phyloP scores from a whole-genome alignment of 768 basidiomycete species.

The Coprinellus micaceus region DNA sequence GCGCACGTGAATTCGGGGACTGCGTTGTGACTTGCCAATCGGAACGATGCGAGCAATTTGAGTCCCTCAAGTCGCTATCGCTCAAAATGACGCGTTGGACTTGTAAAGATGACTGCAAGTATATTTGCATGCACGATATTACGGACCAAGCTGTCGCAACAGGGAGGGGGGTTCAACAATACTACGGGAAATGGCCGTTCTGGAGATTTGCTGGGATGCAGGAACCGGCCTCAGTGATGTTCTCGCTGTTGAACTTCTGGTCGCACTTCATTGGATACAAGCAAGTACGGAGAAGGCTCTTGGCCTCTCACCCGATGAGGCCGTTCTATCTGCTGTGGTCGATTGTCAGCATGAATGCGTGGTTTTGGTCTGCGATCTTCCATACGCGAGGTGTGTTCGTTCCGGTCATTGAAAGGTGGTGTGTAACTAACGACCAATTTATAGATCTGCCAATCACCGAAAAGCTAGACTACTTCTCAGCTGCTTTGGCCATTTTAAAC shows the following conservation, averaged over 20 bases:
- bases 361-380: constrained; percentile 90
- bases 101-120: constrained; percentile 85
- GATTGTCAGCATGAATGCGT: constrained; percentile 76
- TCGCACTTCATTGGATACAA: constrained; percentile 62
- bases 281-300: constrained; percentile 44
- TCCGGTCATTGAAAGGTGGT: not conserved
- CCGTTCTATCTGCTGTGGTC: constrained; percentile 65
- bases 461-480: constrained; percentile 93
- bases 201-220: constrained; percentile 85
- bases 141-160: constrained; percentile 51
- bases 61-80: constrained; percentile 40
- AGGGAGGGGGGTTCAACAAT: constrained; percentile 61
- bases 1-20: constrained; percentile 45
- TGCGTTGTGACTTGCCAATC: constrained; percentile 48
- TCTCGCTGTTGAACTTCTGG: constrained; percentile 84
- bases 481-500: constrained; percentile 78
- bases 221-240: constrained; percentile 88
- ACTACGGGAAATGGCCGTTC: constrained; percentile 97
- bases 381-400: constrained; percentile 80
- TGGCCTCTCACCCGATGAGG: constrained; percentile 64
- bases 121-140: constrained; percentile 79
- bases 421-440: not conserved
- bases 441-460: constrained; percentile 81
- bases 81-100: constrained; percentile 80
- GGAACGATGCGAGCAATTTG: constrained; percentile 36